phyloP scores from a whole-genome alignment of 139 green algal genomes.

The Chlorella sp. region DNA sequence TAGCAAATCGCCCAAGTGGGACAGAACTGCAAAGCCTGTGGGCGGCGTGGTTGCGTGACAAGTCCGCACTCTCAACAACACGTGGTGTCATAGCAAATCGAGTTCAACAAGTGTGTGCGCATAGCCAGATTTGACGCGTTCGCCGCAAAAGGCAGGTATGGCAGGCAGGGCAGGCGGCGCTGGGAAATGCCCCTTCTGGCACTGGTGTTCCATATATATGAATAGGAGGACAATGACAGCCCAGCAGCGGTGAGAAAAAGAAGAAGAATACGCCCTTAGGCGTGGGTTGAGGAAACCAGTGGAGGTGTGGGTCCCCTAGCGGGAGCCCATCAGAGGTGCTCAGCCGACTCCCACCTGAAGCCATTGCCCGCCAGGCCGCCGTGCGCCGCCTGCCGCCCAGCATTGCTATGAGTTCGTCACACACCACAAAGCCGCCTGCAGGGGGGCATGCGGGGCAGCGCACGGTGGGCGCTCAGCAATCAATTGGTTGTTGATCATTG shows the following conservation, averaged over 20 bases:
- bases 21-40: too few relatives aligned
- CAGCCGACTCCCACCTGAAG: background rate
- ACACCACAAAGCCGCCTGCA: slow-evolving; percentile 66
- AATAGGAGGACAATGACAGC: background rate
- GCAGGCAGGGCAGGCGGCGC: background rate
- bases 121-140: too few relatives aligned
- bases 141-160: background rate
- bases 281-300: too few relatives aligned
- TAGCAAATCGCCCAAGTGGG: too few relatives aligned
- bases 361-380: slow-evolving; percentile 6
- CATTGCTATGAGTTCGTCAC: slow-evolving; percentile 81
- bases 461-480: too few relatives aligned
- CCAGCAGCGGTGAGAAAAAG: too few relatives aligned
- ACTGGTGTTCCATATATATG: too few relatives aligned
- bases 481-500: too few relatives aligned
- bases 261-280: too few relatives aligned
- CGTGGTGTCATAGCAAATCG: background rate
- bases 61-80: background rate
- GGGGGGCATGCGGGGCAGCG: slow-evolving; percentile 12
- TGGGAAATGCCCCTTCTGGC: background rate
- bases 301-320: too few relatives aligned
- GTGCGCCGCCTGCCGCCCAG: slow-evolving; percentile 60
- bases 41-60: background rate
- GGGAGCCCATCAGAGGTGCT: too few relatives aligned
- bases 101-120: too few relatives aligned